These are phyloP conservation scores for Rhodotorula taiwanensis DNA, from an alignment of 768 basidiomycete species.

Conservation along the genomic window DNA sequence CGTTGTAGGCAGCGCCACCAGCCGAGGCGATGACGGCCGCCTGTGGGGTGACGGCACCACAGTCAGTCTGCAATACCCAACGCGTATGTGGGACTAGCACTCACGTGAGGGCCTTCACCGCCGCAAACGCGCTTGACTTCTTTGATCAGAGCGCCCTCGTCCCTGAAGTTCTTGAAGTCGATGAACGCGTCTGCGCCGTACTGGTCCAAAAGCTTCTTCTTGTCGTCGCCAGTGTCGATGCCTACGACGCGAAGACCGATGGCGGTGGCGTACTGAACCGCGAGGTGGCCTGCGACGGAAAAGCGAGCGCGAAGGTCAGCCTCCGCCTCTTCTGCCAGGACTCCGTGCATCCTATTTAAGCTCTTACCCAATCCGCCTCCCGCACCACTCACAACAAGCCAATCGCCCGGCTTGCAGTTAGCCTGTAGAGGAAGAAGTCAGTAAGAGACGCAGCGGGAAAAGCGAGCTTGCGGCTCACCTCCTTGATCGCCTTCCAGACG, in stretches of 20 bases:
- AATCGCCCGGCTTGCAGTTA: conserved; percentile 60
- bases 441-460: not conserved
- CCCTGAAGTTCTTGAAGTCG: conserved; percentile 64
- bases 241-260: conserved; percentile 76
- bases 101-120: conserved; percentile 62
- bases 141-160: conserved; percentile 61
- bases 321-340: not conserved
- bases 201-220: conserved; percentile 47
- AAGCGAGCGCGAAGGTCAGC: not conserved
- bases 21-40: conserved; percentile 46
- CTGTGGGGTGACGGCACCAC: not conserved
- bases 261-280: conserved; percentile 70
- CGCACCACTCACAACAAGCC: conserved; percentile 56
- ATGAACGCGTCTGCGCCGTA: conserved; percentile 47
- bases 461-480: not conserved
- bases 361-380: conserved; percentile 31
- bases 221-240: conserved; percentile 67
- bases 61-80: conserved; percentile 38
- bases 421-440: conserved; percentile 45
- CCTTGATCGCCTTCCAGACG: conserved; percentile 75
- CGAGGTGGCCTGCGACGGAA: conserved; percentile 47
- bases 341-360: conserved; percentile 47
- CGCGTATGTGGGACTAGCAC: not conserved
- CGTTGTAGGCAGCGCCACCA: conserved; percentile 46
- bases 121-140: conserved; percentile 50